Percentiles rank a stretch among this genome's conserved stretches.
phyloP scores from a whole-genome alignment of 2,329 filamentous ascomycete genomes.

The Thelonectria blattea region DNA sequence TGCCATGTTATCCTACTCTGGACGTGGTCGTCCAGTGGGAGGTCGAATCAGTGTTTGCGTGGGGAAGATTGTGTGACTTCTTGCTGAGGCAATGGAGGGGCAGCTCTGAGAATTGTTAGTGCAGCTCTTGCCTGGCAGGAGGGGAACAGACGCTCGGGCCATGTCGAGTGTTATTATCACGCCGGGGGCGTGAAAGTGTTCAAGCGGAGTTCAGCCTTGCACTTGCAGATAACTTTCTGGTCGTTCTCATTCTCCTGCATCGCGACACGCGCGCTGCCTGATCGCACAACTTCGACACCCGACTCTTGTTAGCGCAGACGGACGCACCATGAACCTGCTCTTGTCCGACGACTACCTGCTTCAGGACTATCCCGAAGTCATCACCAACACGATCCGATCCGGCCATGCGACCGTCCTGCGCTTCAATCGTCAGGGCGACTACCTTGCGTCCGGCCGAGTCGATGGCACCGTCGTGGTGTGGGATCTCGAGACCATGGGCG shows the following conservation, averaged over 20 bases:
- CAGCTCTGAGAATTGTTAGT: conserved; percentile 39
- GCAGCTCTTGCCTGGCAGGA: conserved; percentile 24
- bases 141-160: conserved; percentile 22
- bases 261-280: conserved; percentile 12
- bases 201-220: conserved; percentile 43
- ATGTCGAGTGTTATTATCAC: conserved; percentile 22
- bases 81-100: conserved; percentile 26
- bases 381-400: conserved; percentile 83
- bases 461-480: conserved; percentile 96
- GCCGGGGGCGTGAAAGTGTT: conserved; percentile 9
- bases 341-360: conserved; percentile 68
- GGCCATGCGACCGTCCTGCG: conserved; percentile 72
- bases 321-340: conserved; percentile 60
- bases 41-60: conserved; percentile 7
- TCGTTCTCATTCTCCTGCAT: conserved; percentile 29
- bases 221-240: conserved; percentile 22
- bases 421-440: conserved; percentile 94
- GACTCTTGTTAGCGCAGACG: neutral
- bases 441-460: conserved; percentile 89
- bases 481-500: conserved; percentile 96
- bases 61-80: conserved; percentile 20
- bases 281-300: conserved; percentile 3
- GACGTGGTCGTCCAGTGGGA: neutral
- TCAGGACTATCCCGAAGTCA: conserved; percentile 87
- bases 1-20: conserved; percentile 50